Conservation (phyloP, 257 asterid genomes). For the Penstemon barbatus region DNA sequence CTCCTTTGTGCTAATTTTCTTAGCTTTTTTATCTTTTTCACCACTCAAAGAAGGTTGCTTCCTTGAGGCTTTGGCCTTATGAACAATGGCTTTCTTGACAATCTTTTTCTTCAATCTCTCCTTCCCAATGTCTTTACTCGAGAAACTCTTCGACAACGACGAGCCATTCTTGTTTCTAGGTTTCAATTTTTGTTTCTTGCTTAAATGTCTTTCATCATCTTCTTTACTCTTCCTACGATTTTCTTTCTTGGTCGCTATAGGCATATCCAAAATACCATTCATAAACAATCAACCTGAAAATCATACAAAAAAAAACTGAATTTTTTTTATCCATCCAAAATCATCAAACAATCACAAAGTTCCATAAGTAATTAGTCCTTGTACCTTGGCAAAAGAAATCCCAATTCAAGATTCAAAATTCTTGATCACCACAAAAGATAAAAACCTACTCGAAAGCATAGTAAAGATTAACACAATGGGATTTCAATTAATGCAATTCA, state of each 20-base stretch:
- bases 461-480: slow-evolving; percentile 14
- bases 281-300: slow-evolving; percentile 38
- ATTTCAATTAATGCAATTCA: slow-evolving; percentile 19
- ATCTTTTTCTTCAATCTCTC: slow-evolving; percentile 45
- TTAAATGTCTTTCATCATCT: slow-evolving; percentile 42
- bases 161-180: slow-evolving; percentile 37
- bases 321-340: slow-evolving; percentile 5
- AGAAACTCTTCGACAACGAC: slow-evolving; percentile 31
- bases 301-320: slow-evolving; percentile 21
- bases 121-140: slow-evolving; percentile 38
- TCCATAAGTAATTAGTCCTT: slow-evolving; percentile 19
- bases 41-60: slow-evolving; percentile 43
- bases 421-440: background rate
- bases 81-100: slow-evolving; percentile 41
- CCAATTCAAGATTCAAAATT: slow-evolving; percentile 43
- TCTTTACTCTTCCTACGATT: slow-evolving; percentile 32
- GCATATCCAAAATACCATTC: slow-evolving; percentile 41
- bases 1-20: slow-evolving; percentile 25
- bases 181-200: slow-evolving; percentile 48
- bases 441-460: slow-evolving; percentile 23
- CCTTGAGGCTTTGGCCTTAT: slow-evolving; percentile 48
- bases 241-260: slow-evolving; percentile 46
- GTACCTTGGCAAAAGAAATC: slow-evolving; percentile 33
- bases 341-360: slow-evolving; percentile 5
- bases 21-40: slow-evolving; percentile 30